Evolutionary conservation across 169 alveolate species (phyloP).

Genomic region (Plasmodium chabaudi): DNA sequence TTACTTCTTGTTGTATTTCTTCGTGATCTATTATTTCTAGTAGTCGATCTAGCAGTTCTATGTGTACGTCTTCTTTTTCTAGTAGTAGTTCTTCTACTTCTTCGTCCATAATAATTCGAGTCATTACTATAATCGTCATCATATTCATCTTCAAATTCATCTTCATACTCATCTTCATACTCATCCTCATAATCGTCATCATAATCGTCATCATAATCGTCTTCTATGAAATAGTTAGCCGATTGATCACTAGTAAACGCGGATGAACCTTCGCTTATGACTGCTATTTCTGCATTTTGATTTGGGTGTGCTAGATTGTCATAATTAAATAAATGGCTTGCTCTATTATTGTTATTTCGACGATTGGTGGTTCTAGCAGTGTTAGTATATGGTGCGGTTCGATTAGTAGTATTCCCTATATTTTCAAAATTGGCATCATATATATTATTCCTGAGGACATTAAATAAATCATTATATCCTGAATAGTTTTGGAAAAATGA

Average conservation of each 20-base stretch:
- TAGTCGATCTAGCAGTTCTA: neutral
- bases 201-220: slow-evolving; percentile 66
- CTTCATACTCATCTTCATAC: slow-evolving; percentile 27
- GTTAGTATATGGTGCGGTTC: neutral
- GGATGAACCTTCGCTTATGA: slow-evolving; percentile 56
- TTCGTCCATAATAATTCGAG: slow-evolving; percentile 6
- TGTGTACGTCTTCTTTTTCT: slow-evolving; percentile 15
- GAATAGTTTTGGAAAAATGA: slow-evolving; percentile 41
- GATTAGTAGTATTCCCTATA: neutral
- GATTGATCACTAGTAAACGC: slow-evolving; percentile 66
- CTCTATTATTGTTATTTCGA: neutral
- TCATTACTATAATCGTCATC: slow-evolving; percentile 17
- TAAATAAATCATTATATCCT: slow-evolving; percentile 64
- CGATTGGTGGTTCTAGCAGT: neutral
- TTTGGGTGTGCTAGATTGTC: slow-evolving; percentile 25
- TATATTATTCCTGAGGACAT: slow-evolving; percentile 46
- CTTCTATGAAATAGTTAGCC: slow-evolving; percentile 43
- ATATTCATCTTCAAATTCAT: slow-evolving; percentile 23
- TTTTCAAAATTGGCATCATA: neutral
- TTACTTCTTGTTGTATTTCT: slow-evolving; percentile 27
- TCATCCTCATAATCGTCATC: slow-evolving; percentile 57
- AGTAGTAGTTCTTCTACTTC: slow-evolving; percentile 37
- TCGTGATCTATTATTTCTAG: neutral
- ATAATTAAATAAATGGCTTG: slow-evolving; percentile 25
- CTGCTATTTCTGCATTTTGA: slow-evolving; percentile 48